These are phyloP conservation scores for Penicillium crystallinum DNA, from an alignment of 495 filamentous ascomycete species.

Conservation along the genomic window DNA sequence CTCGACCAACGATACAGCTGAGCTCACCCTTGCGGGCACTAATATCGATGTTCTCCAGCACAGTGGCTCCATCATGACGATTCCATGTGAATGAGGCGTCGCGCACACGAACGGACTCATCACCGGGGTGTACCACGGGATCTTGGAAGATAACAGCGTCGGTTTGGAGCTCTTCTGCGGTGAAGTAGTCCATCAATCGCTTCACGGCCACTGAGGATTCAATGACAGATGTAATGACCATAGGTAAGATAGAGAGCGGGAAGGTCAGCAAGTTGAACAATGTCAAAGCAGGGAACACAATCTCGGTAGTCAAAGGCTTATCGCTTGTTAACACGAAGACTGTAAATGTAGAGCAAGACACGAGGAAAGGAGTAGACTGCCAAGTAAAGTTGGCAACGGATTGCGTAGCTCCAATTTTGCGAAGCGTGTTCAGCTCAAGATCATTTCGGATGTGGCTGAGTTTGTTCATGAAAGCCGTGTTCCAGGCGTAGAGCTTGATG, in stretches of 20 bases:
- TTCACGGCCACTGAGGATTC: conserved; percentile 91
- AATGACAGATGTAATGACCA: conserved; percentile 96
- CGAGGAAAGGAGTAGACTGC: conserved; percentile 98
- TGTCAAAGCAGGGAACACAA: conserved; percentile 92
- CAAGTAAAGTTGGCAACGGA: conserved; percentile 96
- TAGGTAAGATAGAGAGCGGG: conserved; percentile 87
- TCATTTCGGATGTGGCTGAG: conserved; percentile 94
- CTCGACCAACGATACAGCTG: conserved; percentile 88
- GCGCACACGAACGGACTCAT: conserved; percentile 76
- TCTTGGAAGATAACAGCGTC: conserved; percentile 71
- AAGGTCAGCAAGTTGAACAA: conserved; percentile 94
- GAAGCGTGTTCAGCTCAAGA: conserved; percentile 87
- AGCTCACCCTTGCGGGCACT: conserved; percentile 86
- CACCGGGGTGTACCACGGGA: conserved; percentile 64
- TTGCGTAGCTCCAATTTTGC: conserved; percentile 91
- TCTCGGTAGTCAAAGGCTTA: conserved; percentile 79
- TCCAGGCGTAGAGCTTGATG: conserved; percentile 99
- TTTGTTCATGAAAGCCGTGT: conserved; percentile 93
- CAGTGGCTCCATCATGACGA: conserved; percentile 57
- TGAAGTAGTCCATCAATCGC: conserved; percentile 80
- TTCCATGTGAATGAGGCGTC: conserved; percentile 96
- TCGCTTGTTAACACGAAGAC: conserved; percentile 84
- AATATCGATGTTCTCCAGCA: conserved; percentile 76
- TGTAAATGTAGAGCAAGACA: conserved; percentile 94
- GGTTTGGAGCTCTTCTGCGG: conserved; percentile 81